phyloP scores from a whole-genome alignment of 495 filamentous ascomycete genomes.

The Aspergillus baeticus region DNA sequence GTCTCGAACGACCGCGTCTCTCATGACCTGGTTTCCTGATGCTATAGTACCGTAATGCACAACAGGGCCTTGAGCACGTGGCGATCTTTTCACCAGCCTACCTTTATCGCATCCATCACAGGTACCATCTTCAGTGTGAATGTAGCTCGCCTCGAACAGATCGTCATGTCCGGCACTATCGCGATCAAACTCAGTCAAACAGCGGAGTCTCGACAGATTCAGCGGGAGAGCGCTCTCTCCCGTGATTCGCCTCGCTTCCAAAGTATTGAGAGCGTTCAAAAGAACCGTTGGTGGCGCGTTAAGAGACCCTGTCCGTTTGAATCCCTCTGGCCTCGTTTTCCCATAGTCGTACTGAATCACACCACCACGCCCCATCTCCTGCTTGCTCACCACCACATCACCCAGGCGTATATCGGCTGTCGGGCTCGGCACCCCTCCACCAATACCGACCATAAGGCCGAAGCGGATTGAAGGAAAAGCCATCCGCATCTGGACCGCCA shows the following conservation, averaged over 20 bases:
- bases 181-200: no score
- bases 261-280: background rate
- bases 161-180: no score
- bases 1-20: slow-evolving; percentile 25
- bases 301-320: slow-evolving; percentile 18
- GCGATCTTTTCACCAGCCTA: no score
- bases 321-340: slow-evolving; percentile 21
- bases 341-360: slow-evolving; percentile 28
- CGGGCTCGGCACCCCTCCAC: slow-evolving; percentile 30
- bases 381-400: slow-evolving; percentile 36
- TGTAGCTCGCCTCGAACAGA: no score
- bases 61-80: no score
- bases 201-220: no score
- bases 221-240: slow-evolving; percentile 6
- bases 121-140: no score
- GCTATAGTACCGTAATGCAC: slow-evolving; percentile 39
- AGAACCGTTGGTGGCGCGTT: slow-evolving; percentile 14
- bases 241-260: no score
- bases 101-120: slow-evolving; percentile 14
- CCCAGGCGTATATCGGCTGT: slow-evolving; percentile 32
- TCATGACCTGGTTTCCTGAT: slow-evolving; percentile 32
- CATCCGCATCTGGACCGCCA: no score
- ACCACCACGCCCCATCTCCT: slow-evolving; percentile 18
- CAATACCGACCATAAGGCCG: slow-evolving; percentile 24
- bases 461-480: no score